These are phyloP conservation scores for Clitopilus hobsonii DNA, from an alignment of 768 basidiomycete genomes.

Conservation along the genomic window DNA sequence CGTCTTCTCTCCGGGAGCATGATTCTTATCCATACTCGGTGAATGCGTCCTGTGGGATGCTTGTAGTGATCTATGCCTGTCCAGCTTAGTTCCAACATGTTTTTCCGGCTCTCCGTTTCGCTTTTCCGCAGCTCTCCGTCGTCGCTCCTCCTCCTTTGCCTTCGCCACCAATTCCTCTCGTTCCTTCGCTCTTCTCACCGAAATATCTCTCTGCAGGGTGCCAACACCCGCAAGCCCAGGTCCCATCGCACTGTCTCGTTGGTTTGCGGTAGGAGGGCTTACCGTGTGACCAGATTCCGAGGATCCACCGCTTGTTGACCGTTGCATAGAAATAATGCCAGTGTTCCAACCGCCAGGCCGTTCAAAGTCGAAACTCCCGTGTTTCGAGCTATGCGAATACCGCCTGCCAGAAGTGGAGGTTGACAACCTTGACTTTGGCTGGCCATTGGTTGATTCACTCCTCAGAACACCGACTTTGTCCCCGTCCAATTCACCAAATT, in stretches of 20 bases:
- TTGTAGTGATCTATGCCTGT: background rate
- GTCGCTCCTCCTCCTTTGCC: conserved; percentile 13
- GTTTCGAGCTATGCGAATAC: conserved; percentile 38
- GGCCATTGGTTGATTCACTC: background rate
- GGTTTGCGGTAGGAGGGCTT: conserved; percentile 10
- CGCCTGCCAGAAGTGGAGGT: conserved; percentile 3
- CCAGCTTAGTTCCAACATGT: background rate
- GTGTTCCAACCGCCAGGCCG: conserved; percentile 50
- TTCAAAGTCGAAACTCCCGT: conserved; percentile 77
- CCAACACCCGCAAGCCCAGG: conserved; percentile 42
- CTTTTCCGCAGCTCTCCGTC: background rate
- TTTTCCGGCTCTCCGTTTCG: background rate
- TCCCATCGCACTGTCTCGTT: conserved; percentile 32
- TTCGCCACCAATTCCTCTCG: conserved; percentile 25
- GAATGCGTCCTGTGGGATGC: background rate
- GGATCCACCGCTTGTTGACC: conserved; percentile 37
- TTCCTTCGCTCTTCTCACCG: conserved; percentile 34
- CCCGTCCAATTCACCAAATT: conserved; percentile 5
- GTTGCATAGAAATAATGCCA: conserved; percentile 26
- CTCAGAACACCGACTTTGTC: conserved; percentile 4
- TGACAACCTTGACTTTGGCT: background rate
- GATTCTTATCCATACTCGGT: background rate
- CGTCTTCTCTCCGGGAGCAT: conserved; percentile 7
- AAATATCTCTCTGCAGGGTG: conserved; percentile 36
- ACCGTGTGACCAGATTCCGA: conserved; percentile 25